Evolutionary conservation across 75 land plant species (phyloP), one percentile per base, ranked within the genome.

Genomic region (Pinus tabuliformis): DNA sequence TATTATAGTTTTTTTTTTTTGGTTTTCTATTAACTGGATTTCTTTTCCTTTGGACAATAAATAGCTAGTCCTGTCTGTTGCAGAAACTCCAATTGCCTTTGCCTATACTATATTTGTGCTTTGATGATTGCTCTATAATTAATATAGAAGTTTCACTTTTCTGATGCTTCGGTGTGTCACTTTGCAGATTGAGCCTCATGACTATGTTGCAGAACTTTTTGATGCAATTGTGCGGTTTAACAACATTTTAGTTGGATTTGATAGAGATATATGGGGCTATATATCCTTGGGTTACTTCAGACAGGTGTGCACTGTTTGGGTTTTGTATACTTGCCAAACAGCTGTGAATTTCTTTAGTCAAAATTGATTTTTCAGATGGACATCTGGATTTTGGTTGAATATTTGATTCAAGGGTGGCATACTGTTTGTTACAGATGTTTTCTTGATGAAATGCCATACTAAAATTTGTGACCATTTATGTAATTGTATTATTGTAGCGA

Each of bases 141-240:
- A 56, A 68, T 28, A 49, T 26, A 56, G 22, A 73, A 14, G 11
- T 4, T 54, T 54, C 14, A 9, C 2, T 73, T 13, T 12, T 56
- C 58, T 56, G 20, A 73, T 73, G 57, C 54, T 74, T 21, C 30
- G 56, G 9, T 75, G 57, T 80, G 33, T 21, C 61, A 39, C 70
- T 75, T 70, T 84, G 77, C 93, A 96, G 99, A 94, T 96, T 72
- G 99, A 96, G 62, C 84, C 99, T 21, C 99, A 96, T 87, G 99
- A 96, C 65, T 96, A 94, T 60, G 90, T 96, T 80, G 91, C 98
- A 37, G 86, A 87, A 58, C 86, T 96, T 57, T 94, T 89, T 64
- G 74, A 88, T 88, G 85, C 84, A 30, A 79, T 94, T 42, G 71
- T 81, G 56, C 86, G 84, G 57, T 96, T 94, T 79, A 94, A 94